Base-by-base conservation (phyloP, 495 filamentous ascomycete species). In the Aspergillus cavernicola region DNA sequence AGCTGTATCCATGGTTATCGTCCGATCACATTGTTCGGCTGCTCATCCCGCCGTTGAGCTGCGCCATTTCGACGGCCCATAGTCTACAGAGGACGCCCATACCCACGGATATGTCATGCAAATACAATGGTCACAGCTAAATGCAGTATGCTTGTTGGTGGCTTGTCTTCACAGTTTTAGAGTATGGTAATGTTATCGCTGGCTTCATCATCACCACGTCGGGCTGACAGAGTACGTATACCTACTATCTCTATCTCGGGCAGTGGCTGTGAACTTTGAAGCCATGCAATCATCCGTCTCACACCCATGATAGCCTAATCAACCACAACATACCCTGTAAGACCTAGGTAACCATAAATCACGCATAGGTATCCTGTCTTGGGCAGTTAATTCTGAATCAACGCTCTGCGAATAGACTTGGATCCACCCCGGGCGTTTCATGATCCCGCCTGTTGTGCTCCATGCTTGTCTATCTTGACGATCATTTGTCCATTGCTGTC, bases 351-450 rank as follows among this genome's bases (percentile, higher is more conserved):
- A 38, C 24, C 9, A 28, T 28, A 28, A 28, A 28, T 9, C 24
- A 9, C 24, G 24, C 24, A 28, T 28, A n/a, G n/a, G n/a, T 40
- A 23, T 40, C 16, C 37, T 15, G 18, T 40, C 37, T 40, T 40
- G 18, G 37, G 37, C 19, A 38, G 12, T 13, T 10, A 38, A 9
- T 9, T 28, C 24, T n/a, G n/a, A n/a, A n/a, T n/a, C n/a, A 28
- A 28, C 24, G 24, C 24, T 13, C 31, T 40, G 37, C 16, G 19
- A 40, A 12, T 9, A 12, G 37, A 40, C 37, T 20, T 23, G 47
- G 42, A 35, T 57, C 55, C 49, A 48, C 55, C 23, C 26, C 20
- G 48, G 49, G 48, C 46, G 55, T 57, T 57, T 57, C 55, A 57
- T 42, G 36, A 33, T 40, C 33, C 40, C 32, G 36, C 36, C 40